These are phyloP conservation scores for Stachybotrys chartarum DNA, from an alignment of 2,329 filamentous ascomycete genomes.

Conservation along the genomic window DNA sequence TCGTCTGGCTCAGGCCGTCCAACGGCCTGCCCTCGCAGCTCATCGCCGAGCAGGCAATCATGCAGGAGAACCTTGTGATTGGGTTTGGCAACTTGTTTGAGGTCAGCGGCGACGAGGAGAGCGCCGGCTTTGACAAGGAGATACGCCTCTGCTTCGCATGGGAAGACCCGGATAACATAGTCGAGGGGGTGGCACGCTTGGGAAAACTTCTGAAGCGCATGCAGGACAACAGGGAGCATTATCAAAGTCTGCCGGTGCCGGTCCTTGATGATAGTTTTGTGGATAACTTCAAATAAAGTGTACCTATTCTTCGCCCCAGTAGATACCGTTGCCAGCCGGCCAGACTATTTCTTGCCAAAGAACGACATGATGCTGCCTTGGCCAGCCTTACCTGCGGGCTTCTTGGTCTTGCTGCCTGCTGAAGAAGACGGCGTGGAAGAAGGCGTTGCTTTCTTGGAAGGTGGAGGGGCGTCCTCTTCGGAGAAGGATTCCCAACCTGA, in stretches of 20 bases:
- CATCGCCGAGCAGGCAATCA: conserved; percentile 49
- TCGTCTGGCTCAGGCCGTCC: conserved; percentile 71
- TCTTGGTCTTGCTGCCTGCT: conserved; percentile 42
- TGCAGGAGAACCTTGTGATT: conserved; percentile 59
- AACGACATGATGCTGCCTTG: conserved; percentile 90
- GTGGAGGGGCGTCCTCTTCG: conserved; percentile 65
- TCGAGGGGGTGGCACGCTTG: conserved; percentile 61
- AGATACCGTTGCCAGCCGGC: neutral
- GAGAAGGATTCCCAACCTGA: conserved; percentile 87
- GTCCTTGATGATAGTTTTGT: conserved; percentile 10
- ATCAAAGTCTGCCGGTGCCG: conserved; percentile 9
- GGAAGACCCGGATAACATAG: conserved; percentile 58
- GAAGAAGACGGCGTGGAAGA: conserved; percentile 36
- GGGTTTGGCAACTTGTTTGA: conserved; percentile 66
- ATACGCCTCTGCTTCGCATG: conserved; percentile 67
- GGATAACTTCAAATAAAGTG: conserved; percentile 16
- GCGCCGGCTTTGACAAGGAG: conserved; percentile 48
- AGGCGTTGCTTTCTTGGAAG: conserved; percentile 46
- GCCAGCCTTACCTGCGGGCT: conserved; percentile 47
- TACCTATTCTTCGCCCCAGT: neutral
- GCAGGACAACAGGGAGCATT: conserved; percentile 17
- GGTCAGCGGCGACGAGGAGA: conserved; percentile 48
- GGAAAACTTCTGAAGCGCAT: conserved; percentile 35
- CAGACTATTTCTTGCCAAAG: conserved; percentile 64
- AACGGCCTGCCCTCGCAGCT: conserved; percentile 39